Base-by-base conservation (phyloP, 1,284 basidiomycete genomes). In the Coniferiporia weirii region DNA sequence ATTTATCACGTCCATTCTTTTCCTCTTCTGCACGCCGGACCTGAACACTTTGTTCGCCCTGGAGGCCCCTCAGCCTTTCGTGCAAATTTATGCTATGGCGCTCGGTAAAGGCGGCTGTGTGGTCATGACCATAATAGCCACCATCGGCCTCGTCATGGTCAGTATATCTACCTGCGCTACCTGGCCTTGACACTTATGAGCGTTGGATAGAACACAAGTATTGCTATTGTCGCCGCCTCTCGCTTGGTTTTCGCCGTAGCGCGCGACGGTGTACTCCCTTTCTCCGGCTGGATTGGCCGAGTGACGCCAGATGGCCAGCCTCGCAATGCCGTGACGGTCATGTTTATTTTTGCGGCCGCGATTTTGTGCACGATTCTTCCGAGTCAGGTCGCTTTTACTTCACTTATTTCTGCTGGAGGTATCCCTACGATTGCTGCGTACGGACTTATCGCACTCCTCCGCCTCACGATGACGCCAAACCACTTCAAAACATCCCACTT, bases 211-310 rank as follows among this genome's bases (percentile, higher is more conserved):
- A 93, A 90, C 71, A 92, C 91, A 0, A 91, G 85, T 64, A 81
- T 93, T 44, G 81, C 88, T 15, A 84, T 94, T 60, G 89, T 93
- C 27, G 92, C 91, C 2, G 83, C 91, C 12, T 93, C 91, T 13
- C 83, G 92, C 5, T 79, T 95, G 36, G 79, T 95, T 47, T 94
- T 89, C 65, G 92, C 91, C 13, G 88, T 95, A 53, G 91, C 92
- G 17, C 85, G 92, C 57, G 92, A 95, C 65, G 92, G 92, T 35
- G 90, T 94, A 0, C 76, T 95, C 15, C 92, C 92, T 0, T 70
- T 91, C 58, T 92, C 89, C 0, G 63, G 73, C 7, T 94, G 90
- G 91, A 89, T 94, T 57, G 84, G 89, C 45, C 73, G 78, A 64
- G 88, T 94, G 47, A 83, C 88, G 48, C 62, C 71, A 0, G 72